Evolutionary conservation across 2,329 filamentous ascomycete species (phyloP).

Genomic region (Neospermospora avenae): DNA sequence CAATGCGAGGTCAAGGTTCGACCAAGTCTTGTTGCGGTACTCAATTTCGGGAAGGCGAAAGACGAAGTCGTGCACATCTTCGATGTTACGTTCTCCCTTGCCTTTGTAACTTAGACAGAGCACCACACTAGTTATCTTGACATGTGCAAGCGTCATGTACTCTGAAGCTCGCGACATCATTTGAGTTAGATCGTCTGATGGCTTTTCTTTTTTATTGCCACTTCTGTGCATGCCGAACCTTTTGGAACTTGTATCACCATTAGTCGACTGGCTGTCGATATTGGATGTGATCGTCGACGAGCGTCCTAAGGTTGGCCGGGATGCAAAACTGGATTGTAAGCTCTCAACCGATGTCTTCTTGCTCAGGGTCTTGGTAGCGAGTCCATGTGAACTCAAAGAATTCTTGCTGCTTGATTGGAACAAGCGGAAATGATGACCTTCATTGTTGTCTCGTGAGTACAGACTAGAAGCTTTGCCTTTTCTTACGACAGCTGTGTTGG

Average conservation of each 20-base stretch:
- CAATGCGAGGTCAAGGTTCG: constrained; percentile 88
- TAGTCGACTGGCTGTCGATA: constrained; percentile 26
- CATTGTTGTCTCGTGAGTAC: constrained; percentile 28
- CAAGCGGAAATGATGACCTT: constrained; percentile 40
- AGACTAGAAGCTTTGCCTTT: constrained; percentile 29
- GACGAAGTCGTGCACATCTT: constrained; percentile 96
- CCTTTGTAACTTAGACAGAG: constrained; percentile 96
- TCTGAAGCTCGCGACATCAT: constrained; percentile 96
- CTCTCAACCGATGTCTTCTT: constrained; percentile 36
- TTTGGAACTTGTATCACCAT: constrained; percentile 37
- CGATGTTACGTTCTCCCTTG: constrained; percentile 89
- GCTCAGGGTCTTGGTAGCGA: constrained; percentile 23
- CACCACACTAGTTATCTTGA: constrained; percentile 92
- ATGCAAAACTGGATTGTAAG: constrained; percentile 25
- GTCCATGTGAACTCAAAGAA: constrained; percentile 20
- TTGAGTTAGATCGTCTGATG: constrained; percentile 86
- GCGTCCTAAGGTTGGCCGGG: constrained; percentile 29
- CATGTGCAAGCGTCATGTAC: constrained; percentile 95
- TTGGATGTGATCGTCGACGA: constrained; percentile 26
- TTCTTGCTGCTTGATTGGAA: constrained; percentile 40
- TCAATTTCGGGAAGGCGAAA: constrained; percentile 93
- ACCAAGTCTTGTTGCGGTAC: constrained; percentile 99
- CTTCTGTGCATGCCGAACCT: constrained; percentile 53
- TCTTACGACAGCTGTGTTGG: constrained; percentile 22
- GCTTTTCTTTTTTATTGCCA: constrained; percentile 46